Base-by-base conservation (phyloP, 331 rosid genomes). In the Telfairia occidentalis region DNA sequence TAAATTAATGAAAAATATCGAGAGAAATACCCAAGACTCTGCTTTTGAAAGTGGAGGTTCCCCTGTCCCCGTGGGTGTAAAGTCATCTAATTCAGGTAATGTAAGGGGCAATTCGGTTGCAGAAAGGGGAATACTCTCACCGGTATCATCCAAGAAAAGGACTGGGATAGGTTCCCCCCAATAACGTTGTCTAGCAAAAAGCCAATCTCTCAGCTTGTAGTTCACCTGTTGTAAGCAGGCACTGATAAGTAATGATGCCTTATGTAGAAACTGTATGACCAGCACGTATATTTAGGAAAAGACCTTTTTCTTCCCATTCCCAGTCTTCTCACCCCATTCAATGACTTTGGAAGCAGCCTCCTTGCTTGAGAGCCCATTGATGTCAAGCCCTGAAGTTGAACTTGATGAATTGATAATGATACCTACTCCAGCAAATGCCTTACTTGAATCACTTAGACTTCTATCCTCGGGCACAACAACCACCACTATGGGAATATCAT, bases 121-220 rank as follows among this genome's bases (percentile, higher is more conserved):
- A 46, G 21, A 49, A 80, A 94, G 82, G 46, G 97, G 91, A 79
- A 88, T 81, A 78, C 86, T 81, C 82, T 94, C 95, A 75, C 85
- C 88, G 78, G 73, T 83, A 57, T 83, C 91, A 80, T 89, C 92
- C 86, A 87, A 79, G 81, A 91, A 91, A 84, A 91, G 80, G 40
- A 94, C 91, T 80, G 98, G 98, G 81, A 94, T 94, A 77, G 98
- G 98, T 78, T 94, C 98, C 24, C 98, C 98, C 98, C 98, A 94
- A 85, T 94, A 94, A 13, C 97, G 92, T 81, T 94, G 98, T 57
- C 98, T 87, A 74, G 98, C 98, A 89, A 94, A 94, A 74, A 94
- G 98, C 98, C 98, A 91, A 80, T 94, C 98, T 86, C 98, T 89
- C 86, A 94, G 86, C 82, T 89, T 94, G 86, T 81, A 91, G 82